These are phyloP conservation scores for Vanrija humicola DNA, from an alignment of 1,284 basidiomycete species.

Conservation along the genomic window DNA sequence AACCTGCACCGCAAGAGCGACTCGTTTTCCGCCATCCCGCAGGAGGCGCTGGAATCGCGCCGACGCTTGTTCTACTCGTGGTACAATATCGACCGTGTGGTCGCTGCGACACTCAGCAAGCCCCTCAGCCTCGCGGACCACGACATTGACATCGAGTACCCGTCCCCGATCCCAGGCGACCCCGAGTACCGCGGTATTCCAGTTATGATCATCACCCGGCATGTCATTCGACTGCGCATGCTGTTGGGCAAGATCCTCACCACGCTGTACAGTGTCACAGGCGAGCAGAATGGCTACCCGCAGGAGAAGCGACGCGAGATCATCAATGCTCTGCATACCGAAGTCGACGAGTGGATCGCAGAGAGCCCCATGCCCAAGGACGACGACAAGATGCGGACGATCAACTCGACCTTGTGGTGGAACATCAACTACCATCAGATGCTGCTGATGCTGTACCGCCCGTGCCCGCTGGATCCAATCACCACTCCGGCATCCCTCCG, in stretches of 20 bases:
- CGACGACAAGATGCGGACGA: conserved; percentile 12
- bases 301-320: conserved; percentile 20
- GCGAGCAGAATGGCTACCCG: conserved; percentile 21
- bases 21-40: neutral
- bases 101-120: conserved; percentile 26
- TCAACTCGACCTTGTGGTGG: conserved; percentile 27
- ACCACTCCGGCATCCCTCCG: conserved; percentile 21
- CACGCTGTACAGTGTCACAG: conserved; percentile 25
- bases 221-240: conserved; percentile 25
- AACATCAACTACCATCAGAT: conserved; percentile 28
- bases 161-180: conserved; percentile 15
- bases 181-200: conserved; percentile 21
- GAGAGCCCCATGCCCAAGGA: conserved; percentile 13
- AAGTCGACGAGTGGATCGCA: conserved; percentile 23
- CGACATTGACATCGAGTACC: conserved; percentile 32
- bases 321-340: conserved; percentile 18
- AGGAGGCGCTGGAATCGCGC: conserved; percentile 21
- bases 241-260: conserved; percentile 24
- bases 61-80: conserved; percentile 32
- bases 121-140: conserved; percentile 30
- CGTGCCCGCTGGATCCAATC: conserved; percentile 27
- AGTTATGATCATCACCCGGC: conserved; percentile 11
- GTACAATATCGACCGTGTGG: conserved; percentile 35
- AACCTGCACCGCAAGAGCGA: conserved; percentile 31
- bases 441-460: conserved; percentile 30